Conservation (phyloP, 2,329 filamentous ascomycete species). For the Fusarium scirpi region DNA sequence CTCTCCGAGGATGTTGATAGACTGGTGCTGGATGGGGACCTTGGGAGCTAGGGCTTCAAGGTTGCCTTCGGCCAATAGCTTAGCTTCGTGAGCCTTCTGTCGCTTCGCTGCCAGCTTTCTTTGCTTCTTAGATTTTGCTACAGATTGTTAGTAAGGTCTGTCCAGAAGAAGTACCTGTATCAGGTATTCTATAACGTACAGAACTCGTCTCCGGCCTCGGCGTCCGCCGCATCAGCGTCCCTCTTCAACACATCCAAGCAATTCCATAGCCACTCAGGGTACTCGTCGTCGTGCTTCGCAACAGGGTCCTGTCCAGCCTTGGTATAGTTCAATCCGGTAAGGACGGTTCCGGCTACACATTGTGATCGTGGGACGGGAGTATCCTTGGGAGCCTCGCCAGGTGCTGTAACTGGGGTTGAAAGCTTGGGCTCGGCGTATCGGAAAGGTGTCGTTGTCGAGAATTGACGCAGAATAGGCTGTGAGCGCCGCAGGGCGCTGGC, state of each 20-base stretch:
- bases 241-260: slow-evolving; percentile 74
- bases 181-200: slow-evolving; percentile 67
- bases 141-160: slow-evolving; percentile 30
- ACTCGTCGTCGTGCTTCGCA: slow-evolving; percentile 78
- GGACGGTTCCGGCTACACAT: slow-evolving; percentile 74
- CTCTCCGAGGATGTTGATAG: slow-evolving; percentile 74
- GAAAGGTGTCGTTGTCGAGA: slow-evolving; percentile 56
- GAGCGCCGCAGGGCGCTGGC: slow-evolving; percentile 52
- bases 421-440: slow-evolving; percentile 55
- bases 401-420: slow-evolving; percentile 51
- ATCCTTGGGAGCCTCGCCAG: slow-evolving; percentile 49
- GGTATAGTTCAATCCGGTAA: slow-evolving; percentile 81
- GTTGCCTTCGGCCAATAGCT: slow-evolving; percentile 73
- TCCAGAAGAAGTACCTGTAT: background rate
- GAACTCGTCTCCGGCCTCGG: slow-evolving; percentile 78
- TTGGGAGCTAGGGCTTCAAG: slow-evolving; percentile 74
- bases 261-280: slow-evolving; percentile 84
- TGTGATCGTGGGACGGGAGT: slow-evolving; percentile 57
- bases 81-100: slow-evolving; percentile 66
- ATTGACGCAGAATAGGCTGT: slow-evolving; percentile 51
- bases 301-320: slow-evolving; percentile 80
- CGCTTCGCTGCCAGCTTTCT: slow-evolving; percentile 77
- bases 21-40: slow-evolving; percentile 82
- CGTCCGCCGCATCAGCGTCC: slow-evolving; percentile 60
- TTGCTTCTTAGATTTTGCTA: slow-evolving; percentile 88